Conservation (phyloP, 106 monocot genomes). For the Dendrobium officinale region DNA sequence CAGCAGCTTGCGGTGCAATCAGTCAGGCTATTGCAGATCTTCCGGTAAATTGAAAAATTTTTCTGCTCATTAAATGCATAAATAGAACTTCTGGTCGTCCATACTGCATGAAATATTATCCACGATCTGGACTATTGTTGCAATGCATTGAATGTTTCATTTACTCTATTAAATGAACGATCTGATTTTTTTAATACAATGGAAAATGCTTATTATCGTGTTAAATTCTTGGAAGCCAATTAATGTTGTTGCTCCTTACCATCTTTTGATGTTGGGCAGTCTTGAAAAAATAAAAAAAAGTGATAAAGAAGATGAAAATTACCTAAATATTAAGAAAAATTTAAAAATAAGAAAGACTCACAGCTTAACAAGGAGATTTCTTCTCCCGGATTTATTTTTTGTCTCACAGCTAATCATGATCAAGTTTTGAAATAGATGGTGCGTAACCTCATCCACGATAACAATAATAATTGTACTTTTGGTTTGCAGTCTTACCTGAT, state of each 20-base stretch:
- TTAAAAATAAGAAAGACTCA: background rate
- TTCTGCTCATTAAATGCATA: background rate
- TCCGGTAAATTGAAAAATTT: slow-evolving; percentile 50
- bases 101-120: background rate
- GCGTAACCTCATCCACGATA: too few relatives aligned
- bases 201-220: background rate
- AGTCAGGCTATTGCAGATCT: slow-evolving; percentile 88
- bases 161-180: background rate
- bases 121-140: background rate
- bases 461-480: too few relatives aligned
- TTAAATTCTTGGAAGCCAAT: background rate
- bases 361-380: background rate
- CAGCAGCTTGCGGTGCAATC: slow-evolving; percentile 93
- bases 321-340: background rate
- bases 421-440: too few relatives aligned
- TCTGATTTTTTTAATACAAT: background rate
- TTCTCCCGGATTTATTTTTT: background rate
- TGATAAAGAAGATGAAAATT: background rate
- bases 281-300: background rate
- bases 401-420: background rate
- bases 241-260: background rate
- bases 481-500: background rate
- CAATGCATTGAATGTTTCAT: slow-evolving; percentile 4
- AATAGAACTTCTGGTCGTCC: background rate
- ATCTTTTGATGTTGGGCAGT: background rate